These are phyloP conservation scores for Torulaspora indica DNA, from an alignment of 805 yeast genomes.

Conservation along the genomic window DNA sequence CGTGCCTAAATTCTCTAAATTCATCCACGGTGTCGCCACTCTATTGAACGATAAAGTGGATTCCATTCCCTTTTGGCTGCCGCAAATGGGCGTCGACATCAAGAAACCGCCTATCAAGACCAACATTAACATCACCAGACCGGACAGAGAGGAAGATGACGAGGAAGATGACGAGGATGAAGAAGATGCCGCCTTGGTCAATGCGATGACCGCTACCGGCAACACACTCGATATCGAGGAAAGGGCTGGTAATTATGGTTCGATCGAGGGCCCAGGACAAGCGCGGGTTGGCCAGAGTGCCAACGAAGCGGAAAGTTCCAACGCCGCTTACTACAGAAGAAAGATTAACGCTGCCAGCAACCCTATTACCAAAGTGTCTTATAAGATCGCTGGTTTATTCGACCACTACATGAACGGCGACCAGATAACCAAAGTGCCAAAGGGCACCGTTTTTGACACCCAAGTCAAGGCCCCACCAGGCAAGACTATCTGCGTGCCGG, in stretches of 20 bases:
- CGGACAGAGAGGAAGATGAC: conserved; percentile 27
- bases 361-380: conserved; percentile 21
- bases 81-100: conserved; percentile 94
- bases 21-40: conserved; percentile 95
- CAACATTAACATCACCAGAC: conserved; percentile 44
- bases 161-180: conserved; percentile 37
- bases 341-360: conserved; percentile 23
- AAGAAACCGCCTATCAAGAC: conserved; percentile 64
- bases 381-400: conserved; percentile 20
- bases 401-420: conserved; percentile 51
- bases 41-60: conserved; percentile 77
- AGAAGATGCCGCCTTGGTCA: conserved; percentile 32
- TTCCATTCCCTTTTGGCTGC: conserved; percentile 93
- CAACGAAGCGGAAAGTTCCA: conserved; percentile 23
- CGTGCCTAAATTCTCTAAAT: conserved; percentile 95
- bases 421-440: conserved; percentile 51
- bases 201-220: conserved; percentile 42
- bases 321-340: conserved; percentile 33
- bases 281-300: conserved; percentile 1
- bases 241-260: conserved; percentile 47
- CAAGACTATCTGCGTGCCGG: conserved; percentile 84
- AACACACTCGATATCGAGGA: conserved; percentile 70
- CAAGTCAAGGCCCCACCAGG: conserved; percentile 76
- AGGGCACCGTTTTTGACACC: conserved; percentile 58
- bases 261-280: conserved; percentile 19